Conservation (phyloP, 768 basidiomycete species). For the Termitomyces titanicus region DNA sequence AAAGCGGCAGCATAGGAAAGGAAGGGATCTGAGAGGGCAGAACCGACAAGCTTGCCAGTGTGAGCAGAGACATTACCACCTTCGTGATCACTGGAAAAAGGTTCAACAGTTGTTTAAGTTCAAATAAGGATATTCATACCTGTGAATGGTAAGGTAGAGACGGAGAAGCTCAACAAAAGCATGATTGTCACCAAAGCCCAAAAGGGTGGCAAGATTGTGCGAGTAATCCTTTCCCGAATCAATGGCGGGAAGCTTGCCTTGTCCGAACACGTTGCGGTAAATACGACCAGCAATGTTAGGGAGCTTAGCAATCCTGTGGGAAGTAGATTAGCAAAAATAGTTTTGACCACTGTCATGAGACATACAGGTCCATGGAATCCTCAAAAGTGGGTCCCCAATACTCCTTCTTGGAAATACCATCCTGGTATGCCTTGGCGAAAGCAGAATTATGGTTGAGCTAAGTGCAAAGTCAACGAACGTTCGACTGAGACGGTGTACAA, state of each 20-base stretch:
- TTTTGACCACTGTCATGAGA: conserved; percentile 6
- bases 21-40: conserved; percentile 97
- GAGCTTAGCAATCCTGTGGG: conserved; percentile 83
- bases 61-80: conserved; percentile 98
- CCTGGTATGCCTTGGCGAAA: conserved; percentile 92
- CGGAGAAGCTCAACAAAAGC: conserved; percentile 93
- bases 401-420: conserved; percentile 90
- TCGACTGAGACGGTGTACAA: neutral
- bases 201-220: conserved; percentile 82
- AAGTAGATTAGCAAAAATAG: conserved; percentile 5
- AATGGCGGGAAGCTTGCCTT: conserved; percentile 84
- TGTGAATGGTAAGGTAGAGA: conserved; percentile 97
- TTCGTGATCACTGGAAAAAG: conserved; percentile 78
- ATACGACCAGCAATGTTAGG: conserved; percentile 95
- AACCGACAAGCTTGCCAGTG: conserved; percentile 89
- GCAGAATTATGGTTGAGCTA: conserved; percentile 94
- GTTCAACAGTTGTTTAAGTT: neutral
- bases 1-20: conserved; percentile 89
- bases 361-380: conserved; percentile 82
- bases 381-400: conserved; percentile 97
- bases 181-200: conserved; percentile 86
- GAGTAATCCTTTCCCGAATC: conserved; percentile 86
- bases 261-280: conserved; percentile 83
- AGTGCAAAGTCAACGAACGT: conserved; percentile 8
- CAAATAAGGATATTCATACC: conserved; percentile 30